phyloP scores from a whole-genome alignment of 73 alveolate genomes.

The Paramecium primaurelia region DNA sequence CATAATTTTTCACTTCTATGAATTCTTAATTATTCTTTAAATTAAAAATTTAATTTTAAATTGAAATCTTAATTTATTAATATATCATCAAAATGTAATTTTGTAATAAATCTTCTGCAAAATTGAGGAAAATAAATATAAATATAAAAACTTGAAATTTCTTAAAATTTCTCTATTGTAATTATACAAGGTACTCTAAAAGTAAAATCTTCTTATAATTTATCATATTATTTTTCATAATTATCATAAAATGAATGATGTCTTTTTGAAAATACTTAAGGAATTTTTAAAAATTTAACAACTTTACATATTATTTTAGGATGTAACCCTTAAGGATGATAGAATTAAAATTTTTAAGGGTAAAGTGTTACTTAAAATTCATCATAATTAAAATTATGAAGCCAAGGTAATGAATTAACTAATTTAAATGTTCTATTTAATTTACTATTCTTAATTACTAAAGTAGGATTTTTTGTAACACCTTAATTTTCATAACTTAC shows the following conservation, averaged over 20 bases:
- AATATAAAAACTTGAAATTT: neutral
- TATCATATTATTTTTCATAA: neutral
- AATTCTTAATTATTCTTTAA: neutral
- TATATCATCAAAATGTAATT: neutral
- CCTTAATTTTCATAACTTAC: neutral
- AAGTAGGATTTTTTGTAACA: neutral
- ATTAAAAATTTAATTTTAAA: neutral
- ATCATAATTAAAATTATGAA: neutral
- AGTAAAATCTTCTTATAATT: neutral
- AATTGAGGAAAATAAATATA: neutral
- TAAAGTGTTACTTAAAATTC: neutral
- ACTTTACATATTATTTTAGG: neutral
- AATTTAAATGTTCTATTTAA: neutral
- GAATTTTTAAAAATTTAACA: neutral
- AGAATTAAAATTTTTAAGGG: neutral
- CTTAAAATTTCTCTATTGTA: neutral
- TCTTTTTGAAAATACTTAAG: neutral
- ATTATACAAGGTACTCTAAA: neutral
- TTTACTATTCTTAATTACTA: neutral
- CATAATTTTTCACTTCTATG: constrained; percentile 13
- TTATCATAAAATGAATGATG: neutral
- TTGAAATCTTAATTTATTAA: neutral
- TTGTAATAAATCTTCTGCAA: neutral
- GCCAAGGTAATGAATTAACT: neutral
- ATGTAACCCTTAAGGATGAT: neutral